phyloP scores from a whole-genome alignment of 2,329 filamentous ascomycete genomes.

The Cladosporium phlei region DNA sequence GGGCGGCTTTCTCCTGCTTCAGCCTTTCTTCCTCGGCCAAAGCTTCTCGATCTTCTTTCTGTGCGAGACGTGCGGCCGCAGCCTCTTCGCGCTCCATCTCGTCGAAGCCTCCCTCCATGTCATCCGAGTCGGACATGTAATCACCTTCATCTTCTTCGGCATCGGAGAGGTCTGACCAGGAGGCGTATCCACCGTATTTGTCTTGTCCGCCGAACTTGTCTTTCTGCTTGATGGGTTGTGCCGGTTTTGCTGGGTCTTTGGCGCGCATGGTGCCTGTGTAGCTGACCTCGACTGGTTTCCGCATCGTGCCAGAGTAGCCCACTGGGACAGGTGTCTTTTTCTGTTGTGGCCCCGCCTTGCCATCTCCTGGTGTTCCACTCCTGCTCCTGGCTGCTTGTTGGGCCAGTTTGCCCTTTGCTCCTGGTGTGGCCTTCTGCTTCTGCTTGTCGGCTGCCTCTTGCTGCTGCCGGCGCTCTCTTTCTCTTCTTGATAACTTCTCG shows the following conservation, averaged over 20 bases:
- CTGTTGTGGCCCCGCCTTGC: conserved; percentile 13
- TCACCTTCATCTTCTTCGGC: conserved; percentile 55
- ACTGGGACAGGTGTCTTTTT: conserved; percentile 31
- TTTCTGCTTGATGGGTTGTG: conserved; percentile 23
- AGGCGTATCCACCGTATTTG: conserved; percentile 37
- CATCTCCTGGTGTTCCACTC: conserved; percentile 24
- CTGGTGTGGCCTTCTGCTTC: conserved; percentile 32
- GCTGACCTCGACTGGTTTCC: conserved; percentile 22
- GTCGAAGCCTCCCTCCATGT: conserved; percentile 72
- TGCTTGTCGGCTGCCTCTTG: conserved; percentile 42
- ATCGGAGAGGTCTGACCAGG: conserved; percentile 34
- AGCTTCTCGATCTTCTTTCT: conserved; percentile 63
- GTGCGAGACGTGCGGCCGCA: conserved; percentile 57
- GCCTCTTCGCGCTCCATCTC: conserved; percentile 71
- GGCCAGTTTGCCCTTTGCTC: conserved; percentile 22
- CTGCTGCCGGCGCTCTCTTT: conserved; percentile 40
- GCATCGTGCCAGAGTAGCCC: conserved; percentile 41
- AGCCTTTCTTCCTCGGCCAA: conserved; percentile 57
- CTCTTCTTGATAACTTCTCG: conserved; percentile 58
- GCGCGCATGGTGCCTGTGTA: conserved; percentile 46
- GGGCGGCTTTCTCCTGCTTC: conserved; percentile 59
- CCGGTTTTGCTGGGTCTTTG: conserved; percentile 35
- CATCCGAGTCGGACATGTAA: conserved; percentile 64
- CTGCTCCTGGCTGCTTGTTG: conserved; percentile 22
- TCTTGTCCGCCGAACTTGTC: conserved; percentile 29